Evolutionary conservation across 306 rosid genomes (phyloP), one percentile per base, ranked within the genome.

Genomic region (Hippophae gyantsensis): DNA sequence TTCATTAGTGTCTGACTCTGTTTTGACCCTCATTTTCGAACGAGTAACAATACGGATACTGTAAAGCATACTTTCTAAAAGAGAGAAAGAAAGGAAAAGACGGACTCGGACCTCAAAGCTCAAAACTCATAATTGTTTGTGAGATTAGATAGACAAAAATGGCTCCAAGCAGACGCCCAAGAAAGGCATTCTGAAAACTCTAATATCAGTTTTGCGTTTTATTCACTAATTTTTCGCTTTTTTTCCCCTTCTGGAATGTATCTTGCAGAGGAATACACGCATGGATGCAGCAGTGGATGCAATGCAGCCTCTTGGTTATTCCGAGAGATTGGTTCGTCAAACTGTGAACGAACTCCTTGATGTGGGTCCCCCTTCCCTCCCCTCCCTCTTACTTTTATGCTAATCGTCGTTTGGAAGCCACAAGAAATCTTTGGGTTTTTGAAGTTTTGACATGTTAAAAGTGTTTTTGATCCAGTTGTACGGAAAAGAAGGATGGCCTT

Each of bases 281-380:
- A 73, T 82, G 80, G 83, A 81, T 40, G 89, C 89, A 0, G 89
- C 87, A 0, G 48, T 80, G 2, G 85, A 80, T 44, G 81, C 83
- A 7, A 85, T 85, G 89, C 3, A 32, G 1, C 76, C 58, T 0
- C 71, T 32, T 7, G 87, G 87, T 26, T 86, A 76, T 59, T 27
- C 74, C 0, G 42, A 6, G 5, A 53, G 42, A 40, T 52, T 66
- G 46, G 79, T 80, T 43, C 69, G 74, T 13, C 8, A 38, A 14
- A 76, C 79, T 7, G 78, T 80, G 11, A 8, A 65, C 8, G 60
- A 66, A 9, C 72, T 82, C 1, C 78, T 82, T 11, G 60, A 66
- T 43, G 84, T 79, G 54, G 73, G 70, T 61, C 56, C n/a, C 42
- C 64, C 13, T 23, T 13, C 10, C 25, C 12, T 25, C 10, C 7